Evolutionary conservation across 345 rosid genomes (phyloP).

Genomic region (Reutealis trisperma): DNA sequence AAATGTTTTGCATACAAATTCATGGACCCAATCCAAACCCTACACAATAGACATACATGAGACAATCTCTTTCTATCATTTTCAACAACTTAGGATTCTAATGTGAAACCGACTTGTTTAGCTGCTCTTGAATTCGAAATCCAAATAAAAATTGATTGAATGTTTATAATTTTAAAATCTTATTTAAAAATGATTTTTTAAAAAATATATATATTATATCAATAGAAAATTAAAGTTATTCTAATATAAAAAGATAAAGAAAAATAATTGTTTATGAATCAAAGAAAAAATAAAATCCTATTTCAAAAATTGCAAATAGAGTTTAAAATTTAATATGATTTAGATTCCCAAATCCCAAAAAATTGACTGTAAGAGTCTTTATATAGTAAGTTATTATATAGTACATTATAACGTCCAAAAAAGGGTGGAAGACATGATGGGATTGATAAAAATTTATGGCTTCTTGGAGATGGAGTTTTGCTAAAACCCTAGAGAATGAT

Average conservation of each 20-base stretch:
- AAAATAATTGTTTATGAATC: no score
- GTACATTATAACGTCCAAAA: background rate
- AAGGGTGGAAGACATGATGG: slow-evolving; percentile 15
- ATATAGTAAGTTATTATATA: slow-evolving; percentile 16
- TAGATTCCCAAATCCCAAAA: slow-evolving; percentile 6
- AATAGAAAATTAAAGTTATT: no score
- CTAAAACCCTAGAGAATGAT: slow-evolving; percentile 32
- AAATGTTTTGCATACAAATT: no score
- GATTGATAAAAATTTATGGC: slow-evolving; percentile 21
- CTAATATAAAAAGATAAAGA: no score
- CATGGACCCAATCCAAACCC: slow-evolving; percentile 2
- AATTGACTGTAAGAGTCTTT: no score
- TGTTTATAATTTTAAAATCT: no score
- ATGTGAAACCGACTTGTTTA: background rate
- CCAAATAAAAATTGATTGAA: no score
- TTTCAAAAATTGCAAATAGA: background rate
- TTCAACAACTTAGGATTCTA: slow-evolving; percentile 33
- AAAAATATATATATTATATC: no score
- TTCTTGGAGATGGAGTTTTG: slow-evolving; percentile 42
- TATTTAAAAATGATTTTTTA: no score
- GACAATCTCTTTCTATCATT: background rate
- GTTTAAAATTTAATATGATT: background rate
- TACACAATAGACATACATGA: background rate
- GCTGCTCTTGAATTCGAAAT: no score
- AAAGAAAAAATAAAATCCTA: background rate